A percentile compares a stretch with the other conserved stretches of the same genome.
Evolutionary conservation across 805 yeast species (phyloP).

Genomic region (Ogataea paradorogensis): DNA sequence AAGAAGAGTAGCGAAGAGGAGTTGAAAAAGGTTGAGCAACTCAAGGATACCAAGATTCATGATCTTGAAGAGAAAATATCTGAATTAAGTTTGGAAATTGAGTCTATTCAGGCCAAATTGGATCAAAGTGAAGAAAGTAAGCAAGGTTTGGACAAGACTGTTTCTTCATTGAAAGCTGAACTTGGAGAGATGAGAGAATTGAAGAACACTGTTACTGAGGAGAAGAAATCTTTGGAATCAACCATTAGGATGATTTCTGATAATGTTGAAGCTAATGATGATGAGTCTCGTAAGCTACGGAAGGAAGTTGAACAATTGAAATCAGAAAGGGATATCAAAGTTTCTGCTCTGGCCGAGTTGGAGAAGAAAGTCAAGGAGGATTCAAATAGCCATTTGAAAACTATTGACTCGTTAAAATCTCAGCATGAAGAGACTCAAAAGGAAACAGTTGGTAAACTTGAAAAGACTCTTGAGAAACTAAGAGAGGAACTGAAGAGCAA

Average conservation of each 20-base stretch:
- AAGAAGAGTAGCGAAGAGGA: conserved; percentile 5
- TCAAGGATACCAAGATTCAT: background rate
- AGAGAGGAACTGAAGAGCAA: conserved; percentile 38
- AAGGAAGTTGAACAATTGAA: conserved; percentile 3
- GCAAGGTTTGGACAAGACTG: conserved; percentile 22
- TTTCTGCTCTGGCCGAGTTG: conserved; percentile 12
- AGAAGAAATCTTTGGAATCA: conserved; percentile 33
- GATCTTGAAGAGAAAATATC: conserved; percentile 1
- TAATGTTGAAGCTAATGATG: conserved; percentile 28
- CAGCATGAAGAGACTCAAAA: conserved; percentile 21
- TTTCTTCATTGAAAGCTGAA: conserved; percentile 27
- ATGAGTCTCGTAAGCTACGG: conserved; percentile 12
- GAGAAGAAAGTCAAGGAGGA: conserved; percentile 19
- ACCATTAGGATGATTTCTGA: conserved; percentile 34
- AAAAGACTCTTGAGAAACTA: conserved; percentile 30
- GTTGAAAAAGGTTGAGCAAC: background rate
- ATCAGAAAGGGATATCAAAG: background rate
- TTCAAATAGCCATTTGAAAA: conserved; percentile 12
- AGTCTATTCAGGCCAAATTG: background rate
- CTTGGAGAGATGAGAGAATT: conserved; percentile 26
- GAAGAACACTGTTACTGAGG: conserved; percentile 28
- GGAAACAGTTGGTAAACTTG: conserved; percentile 23
- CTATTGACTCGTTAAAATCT: conserved; percentile 13
- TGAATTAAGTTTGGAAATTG: conserved; percentile 1
- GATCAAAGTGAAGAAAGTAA: background rate